phyloP scores from a whole-genome alignment of 179 eudicot species.

The Beta lomatogona region DNA sequence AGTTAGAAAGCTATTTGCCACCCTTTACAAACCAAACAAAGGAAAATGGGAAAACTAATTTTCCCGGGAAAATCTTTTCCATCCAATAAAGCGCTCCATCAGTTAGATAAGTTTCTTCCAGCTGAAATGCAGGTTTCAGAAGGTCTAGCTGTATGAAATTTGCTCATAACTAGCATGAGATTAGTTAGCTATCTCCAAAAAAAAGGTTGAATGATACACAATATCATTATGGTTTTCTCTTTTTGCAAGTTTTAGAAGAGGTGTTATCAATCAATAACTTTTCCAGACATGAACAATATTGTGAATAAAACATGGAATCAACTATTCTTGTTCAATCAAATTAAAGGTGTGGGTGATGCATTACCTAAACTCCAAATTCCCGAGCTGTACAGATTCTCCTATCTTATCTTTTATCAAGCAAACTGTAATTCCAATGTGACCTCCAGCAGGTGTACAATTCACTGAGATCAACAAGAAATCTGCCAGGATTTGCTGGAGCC shows the following conservation, averaged over 20 bases:
- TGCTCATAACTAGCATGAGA: not conserved
- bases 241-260: not conserved
- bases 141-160: not conserved
- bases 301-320: not conserved
- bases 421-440: conserved; percentile 61
- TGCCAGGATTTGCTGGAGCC: conserved; percentile 93
- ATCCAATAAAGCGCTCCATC: too few relatives aligned
- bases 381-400: conserved; percentile 76
- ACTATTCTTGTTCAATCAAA: not conserved
- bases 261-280: not conserved
- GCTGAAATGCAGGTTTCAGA: not conserved
- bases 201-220: not conserved
- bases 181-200: not conserved
- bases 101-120: not conserved
- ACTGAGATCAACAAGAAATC: conserved; percentile 76
- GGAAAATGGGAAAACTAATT: too few relatives aligned
- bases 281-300: not conserved
- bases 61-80: too few relatives aligned
- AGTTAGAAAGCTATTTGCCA: too few relatives aligned
- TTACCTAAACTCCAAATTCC: conserved; percentile 86
- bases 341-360: not conserved
- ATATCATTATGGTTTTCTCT: not conserved
- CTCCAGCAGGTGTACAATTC: conserved; percentile 69
- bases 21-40: too few relatives aligned
- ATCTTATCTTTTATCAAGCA: conserved; percentile 55